Conservation (phyloP, 176 grass and related monocot species). For the Triticum dicoccoides region DNA sequence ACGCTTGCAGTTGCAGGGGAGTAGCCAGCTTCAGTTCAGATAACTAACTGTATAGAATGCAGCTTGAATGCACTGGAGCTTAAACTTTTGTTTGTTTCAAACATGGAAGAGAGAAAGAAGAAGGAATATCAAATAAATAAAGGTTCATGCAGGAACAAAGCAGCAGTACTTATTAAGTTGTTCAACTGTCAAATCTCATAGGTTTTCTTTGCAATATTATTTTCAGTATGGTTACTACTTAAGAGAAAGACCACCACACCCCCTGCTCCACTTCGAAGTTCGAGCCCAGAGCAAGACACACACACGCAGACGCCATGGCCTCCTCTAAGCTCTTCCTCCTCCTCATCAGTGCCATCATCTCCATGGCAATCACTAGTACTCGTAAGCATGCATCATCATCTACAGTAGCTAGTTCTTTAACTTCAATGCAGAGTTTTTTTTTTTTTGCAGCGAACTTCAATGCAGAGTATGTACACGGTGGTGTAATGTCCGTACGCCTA, state of each 20-base stretch:
- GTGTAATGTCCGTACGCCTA: not conserved
- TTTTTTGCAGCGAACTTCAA: not conserved
- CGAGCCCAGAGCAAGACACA: not conserved
- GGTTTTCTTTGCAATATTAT: not conserved
- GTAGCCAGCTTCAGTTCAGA: not conserved
- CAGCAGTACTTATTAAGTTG: not conserved
- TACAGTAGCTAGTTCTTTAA: not conserved
- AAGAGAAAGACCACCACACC: not conserved
- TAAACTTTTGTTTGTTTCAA: not conserved
- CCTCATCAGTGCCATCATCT: constrained; percentile 10
- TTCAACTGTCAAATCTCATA: constrained; percentile 7
- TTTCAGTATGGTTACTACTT: not conserved
- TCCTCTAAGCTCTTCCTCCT: not conserved
- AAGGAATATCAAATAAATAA: not conserved
- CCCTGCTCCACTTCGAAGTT: not conserved
- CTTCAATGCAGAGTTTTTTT: not conserved
- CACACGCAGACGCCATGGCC: not conserved
- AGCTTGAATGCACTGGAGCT: not conserved
- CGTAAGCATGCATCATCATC: not conserved
- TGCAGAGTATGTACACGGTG: not conserved
- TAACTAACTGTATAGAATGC: not conserved
- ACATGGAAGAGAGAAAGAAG: not conserved
- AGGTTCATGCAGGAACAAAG: not conserved
- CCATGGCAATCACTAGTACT: not conserved
- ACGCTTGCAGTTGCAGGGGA: not conserved